These are phyloP conservation scores for Sutorius eximius DNA, from an alignment of 1,284 basidiomycete genomes.

Conservation along the genomic window DNA sequence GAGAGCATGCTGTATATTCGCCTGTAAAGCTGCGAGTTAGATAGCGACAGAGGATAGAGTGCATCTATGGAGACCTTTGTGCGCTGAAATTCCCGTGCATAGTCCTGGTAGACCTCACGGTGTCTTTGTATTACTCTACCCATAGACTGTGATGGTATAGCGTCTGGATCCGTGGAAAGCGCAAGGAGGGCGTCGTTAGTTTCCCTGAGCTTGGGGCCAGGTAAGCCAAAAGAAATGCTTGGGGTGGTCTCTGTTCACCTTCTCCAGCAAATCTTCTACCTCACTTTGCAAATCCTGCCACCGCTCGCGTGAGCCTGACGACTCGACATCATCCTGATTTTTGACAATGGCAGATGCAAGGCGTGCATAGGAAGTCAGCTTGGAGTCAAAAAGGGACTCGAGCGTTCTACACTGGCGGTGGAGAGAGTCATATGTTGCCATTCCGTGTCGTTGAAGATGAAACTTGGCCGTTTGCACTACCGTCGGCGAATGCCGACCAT, in stretches of 20 bases:
- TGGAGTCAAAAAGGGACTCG: slow-evolving; percentile 87
- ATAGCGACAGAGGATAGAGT: background rate
- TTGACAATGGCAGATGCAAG: slow-evolving; percentile 76
- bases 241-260: slow-evolving; percentile 52
- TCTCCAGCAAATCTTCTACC: slow-evolving; percentile 83
- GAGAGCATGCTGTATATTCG: slow-evolving; percentile 80
- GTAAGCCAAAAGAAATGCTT: slow-evolving; percentile 11
- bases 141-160: slow-evolving; percentile 81
- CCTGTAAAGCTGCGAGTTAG: slow-evolving; percentile 40
- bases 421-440: slow-evolving; percentile 76
- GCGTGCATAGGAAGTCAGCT: slow-evolving; percentile 87
- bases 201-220: slow-evolving; percentile 69
- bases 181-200: slow-evolving; percentile 74
- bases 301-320: slow-evolving; percentile 63
- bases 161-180: slow-evolving; percentile 64
- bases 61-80: slow-evolving; percentile 63
- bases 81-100: slow-evolving; percentile 77
- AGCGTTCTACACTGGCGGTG: slow-evolving; percentile 89
- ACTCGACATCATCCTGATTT: slow-evolving; percentile 65
- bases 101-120: slow-evolving; percentile 87
- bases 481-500: slow-evolving; percentile 24
- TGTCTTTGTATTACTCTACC: slow-evolving; percentile 89
- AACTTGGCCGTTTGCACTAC: background rate
- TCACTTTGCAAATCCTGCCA: slow-evolving; percentile 85
- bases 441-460: slow-evolving; percentile 25